A percentile compares a stretch with the other conserved stretches of the same genome.
These are phyloP conservation scores for Geum urbanum DNA, from an alignment of 306 rosid genomes.

Conservation along the genomic window DNA sequence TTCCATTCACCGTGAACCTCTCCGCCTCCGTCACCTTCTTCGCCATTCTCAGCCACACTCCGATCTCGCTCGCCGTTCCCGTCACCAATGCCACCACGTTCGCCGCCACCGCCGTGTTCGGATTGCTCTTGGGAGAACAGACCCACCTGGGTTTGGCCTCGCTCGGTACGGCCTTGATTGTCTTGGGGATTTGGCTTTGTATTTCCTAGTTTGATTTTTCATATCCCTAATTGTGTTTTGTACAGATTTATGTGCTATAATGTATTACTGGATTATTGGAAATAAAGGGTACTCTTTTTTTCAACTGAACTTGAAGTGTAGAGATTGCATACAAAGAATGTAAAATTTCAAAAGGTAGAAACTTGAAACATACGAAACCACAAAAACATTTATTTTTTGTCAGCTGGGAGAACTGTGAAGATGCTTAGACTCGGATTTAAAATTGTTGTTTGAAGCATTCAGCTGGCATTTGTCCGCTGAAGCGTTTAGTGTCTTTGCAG, in stretches of 20 bases:
- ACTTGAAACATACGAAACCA: constrained; percentile 15
- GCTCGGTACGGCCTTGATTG: constrained; percentile 66
- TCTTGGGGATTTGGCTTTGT: constrained; percentile 71
- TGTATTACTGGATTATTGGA: neutral
- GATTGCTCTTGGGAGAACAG: constrained; percentile 61
- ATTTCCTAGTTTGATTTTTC: constrained; percentile 25
- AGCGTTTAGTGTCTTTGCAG: constrained; percentile 58
- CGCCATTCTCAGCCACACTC: constrained; percentile 64
- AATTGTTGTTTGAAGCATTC: constrained; percentile 53
- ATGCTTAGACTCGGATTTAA: constrained; percentile 14
- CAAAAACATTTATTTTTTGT: neutral
- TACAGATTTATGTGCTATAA: neutral
- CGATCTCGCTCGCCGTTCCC: constrained; percentile 82
- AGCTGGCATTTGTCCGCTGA: constrained; percentile 50
- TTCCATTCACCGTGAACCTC: constrained; percentile 69
- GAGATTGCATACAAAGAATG: neutral
- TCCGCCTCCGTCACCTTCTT: constrained; percentile 92
- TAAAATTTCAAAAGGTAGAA: neutral
- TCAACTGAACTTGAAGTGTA: neutral
- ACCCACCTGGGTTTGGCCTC: constrained; percentile 54
- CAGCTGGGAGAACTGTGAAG: constrained; percentile 1
- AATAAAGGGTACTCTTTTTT: neutral
- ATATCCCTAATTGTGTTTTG: neutral
- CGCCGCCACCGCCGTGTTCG: constrained; percentile 75
- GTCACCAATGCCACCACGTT: constrained; percentile 94